A percentile compares a stretch with the other conserved stretches of the same genome.
phyloP scores from a whole-genome alignment of 306 rosid species.

The Malus sylvestris region DNA sequence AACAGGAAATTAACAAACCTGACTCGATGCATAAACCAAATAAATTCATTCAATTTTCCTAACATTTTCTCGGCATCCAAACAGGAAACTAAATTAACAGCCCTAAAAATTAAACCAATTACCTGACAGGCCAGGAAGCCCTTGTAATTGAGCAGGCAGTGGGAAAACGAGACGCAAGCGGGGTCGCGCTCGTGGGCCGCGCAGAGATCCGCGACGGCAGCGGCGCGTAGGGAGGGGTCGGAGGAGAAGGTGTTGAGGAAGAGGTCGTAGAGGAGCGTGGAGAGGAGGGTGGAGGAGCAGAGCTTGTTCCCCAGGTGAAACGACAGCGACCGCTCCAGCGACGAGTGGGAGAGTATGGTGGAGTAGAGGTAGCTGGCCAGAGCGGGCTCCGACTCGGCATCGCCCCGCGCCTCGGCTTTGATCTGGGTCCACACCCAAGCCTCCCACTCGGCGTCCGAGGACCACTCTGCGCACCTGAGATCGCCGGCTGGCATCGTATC shows the following conservation, averaged over 20 bases:
- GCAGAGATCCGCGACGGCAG: conserved; percentile 75
- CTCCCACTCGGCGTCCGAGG: conserved; percentile 31
- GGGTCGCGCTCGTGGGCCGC: conserved; percentile 81
- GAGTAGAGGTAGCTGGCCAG: conserved; percentile 91
- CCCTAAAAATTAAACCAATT: not conserved
- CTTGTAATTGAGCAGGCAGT: conserved; percentile 91
- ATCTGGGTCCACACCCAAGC: conserved; percentile 67
- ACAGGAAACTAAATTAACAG: not conserved
- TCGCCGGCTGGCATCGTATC: conserved; percentile 56
- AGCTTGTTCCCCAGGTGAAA: conserved; percentile 90
- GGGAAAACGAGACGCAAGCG: conserved; percentile 77
- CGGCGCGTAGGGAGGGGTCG: conserved; percentile 49
- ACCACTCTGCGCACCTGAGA: conserved; percentile 17
- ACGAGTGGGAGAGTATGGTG: conserved; percentile 73
- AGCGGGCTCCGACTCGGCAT: conserved; percentile 91
- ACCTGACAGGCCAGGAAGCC: conserved; percentile 95
- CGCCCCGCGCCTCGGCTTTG: conserved; percentile 81
- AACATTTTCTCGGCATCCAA: not conserved
- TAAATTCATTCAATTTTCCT: not conserved
- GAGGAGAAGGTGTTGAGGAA: conserved; percentile 72
- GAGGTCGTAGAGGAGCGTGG: conserved; percentile 83
- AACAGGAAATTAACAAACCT: not conserved
- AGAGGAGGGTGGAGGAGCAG: conserved; percentile 86
- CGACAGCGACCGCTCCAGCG: conserved; percentile 68
- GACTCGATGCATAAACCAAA: not conserved